Evolutionary conservation across 148 eudicot species (phyloP).

Genomic region (Talinum fruticosum): DNA sequence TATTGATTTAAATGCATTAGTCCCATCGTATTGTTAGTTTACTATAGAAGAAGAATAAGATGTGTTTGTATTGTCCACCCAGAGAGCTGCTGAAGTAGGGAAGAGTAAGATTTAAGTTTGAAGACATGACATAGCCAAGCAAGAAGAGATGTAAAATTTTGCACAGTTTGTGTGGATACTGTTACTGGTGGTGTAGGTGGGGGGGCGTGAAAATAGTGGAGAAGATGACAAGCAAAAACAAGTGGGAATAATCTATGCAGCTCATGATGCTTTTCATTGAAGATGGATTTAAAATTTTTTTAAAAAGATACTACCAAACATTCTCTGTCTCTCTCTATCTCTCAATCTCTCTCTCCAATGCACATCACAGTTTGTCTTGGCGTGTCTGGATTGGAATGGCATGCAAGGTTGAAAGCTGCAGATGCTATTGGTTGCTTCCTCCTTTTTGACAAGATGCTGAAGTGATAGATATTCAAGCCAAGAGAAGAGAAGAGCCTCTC

Average conservation of each 20-base stretch:
- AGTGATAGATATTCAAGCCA: neutral
- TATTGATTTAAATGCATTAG: neutral
- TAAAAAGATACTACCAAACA: slow-evolving; percentile 25
- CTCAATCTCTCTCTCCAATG: slow-evolving; percentile 15
- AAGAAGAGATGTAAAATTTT: neutral
- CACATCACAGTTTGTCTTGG: slow-evolving; percentile 39
- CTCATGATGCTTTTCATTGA: slow-evolving; percentile 26
- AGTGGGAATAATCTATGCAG: slow-evolving; percentile 37
- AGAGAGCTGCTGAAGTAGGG: neutral
- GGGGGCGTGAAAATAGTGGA: slow-evolving; percentile 1
- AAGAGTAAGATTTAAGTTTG: neutral
- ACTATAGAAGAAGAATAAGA: neutral
- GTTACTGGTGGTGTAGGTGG: slow-evolving; percentile 10
- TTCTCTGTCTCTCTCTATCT: slow-evolving; percentile 30
- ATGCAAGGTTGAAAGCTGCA: slow-evolving; percentile 62
- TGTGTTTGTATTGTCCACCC: neutral
- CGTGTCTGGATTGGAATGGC: slow-evolving; percentile 66
- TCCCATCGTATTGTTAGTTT: neutral
- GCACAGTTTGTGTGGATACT: neutral
- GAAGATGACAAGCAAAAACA: slow-evolving; percentile 39
- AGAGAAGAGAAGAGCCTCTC: slow-evolving; percentile 4
- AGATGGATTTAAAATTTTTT: slow-evolving; percentile 12
- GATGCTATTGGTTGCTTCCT: slow-evolving; percentile 29
- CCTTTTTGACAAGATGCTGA: slow-evolving; percentile 2
- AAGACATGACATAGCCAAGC: neutral